A percentile compares a stretch with the other conserved stretches of the same genome.
phyloP scores from a whole-genome alignment of 1,284 basidiomycete genomes.

The Fomitiporia mediterranea region DNA sequence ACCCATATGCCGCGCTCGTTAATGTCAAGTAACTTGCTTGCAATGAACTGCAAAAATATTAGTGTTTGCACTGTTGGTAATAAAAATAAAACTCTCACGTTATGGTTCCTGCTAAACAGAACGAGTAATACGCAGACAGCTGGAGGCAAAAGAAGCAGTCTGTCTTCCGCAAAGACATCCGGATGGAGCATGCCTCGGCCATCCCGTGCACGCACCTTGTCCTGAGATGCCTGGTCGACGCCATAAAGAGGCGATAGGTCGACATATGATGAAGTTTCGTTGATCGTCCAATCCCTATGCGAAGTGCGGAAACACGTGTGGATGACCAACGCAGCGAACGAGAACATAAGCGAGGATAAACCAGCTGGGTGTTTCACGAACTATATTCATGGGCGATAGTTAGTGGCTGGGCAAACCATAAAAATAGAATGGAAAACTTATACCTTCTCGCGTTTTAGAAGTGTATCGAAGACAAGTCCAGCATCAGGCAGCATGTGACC shows the following conservation, averaged over 20 bases:
- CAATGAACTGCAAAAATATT: slow-evolving; percentile 38
- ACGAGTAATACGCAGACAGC: slow-evolving; percentile 45
- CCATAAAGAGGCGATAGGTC: slow-evolving; percentile 55
- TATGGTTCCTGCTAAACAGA: slow-evolving; percentile 48
- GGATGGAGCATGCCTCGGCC: slow-evolving; percentile 64
- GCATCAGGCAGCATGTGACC: slow-evolving; percentile 68
- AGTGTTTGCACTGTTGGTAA: not conserved
- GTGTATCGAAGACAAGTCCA: slow-evolving; percentile 71
- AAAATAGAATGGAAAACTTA: slow-evolving; percentile 5
- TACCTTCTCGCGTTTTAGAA: slow-evolving; percentile 38
- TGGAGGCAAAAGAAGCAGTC: slow-evolving; percentile 60
- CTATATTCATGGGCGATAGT: slow-evolving; percentile 31
- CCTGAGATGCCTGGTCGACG: slow-evolving; percentile 32
- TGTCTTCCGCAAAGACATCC: slow-evolving; percentile 73
- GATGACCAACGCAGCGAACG: slow-evolving; percentile 78
- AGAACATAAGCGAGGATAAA: slow-evolving; percentile 73
- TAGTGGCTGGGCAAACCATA: not conserved
- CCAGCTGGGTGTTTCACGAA: slow-evolving; percentile 76
- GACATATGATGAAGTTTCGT: slow-evolving; percentile 84
- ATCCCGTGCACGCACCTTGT: slow-evolving; percentile 39
- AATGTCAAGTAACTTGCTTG: slow-evolving; percentile 46
- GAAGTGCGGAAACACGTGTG: slow-evolving; percentile 77
- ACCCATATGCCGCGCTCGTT: slow-evolving; percentile 43
- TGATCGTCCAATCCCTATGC: slow-evolving; percentile 61
- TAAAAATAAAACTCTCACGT: slow-evolving; percentile 30